phyloP scores from a whole-genome alignment of 2,329 filamentous ascomycete genomes.

The Cladophialophora yegresii region DNA sequence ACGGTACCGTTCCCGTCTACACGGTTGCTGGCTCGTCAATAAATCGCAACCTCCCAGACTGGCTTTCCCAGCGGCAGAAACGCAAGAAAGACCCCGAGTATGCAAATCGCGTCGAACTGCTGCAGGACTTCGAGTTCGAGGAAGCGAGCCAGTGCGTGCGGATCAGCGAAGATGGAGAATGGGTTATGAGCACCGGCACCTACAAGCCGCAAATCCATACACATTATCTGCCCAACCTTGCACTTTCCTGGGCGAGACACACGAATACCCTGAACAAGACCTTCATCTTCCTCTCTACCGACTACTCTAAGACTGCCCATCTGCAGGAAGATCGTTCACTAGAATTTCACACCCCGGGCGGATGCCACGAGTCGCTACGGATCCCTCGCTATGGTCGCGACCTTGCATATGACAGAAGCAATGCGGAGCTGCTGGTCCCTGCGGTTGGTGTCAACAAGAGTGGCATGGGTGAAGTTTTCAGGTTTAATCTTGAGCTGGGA shows the following conservation, averaged over 20 bases:
- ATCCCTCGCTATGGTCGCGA: constrained; percentile 92
- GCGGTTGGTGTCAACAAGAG: constrained; percentile 84
- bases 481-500: constrained; percentile 86
- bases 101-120: constrained; percentile 86
- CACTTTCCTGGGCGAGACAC: constrained; percentile 89
- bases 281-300: constrained; percentile 81
- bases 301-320: constrained; percentile 93
- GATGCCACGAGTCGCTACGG: constrained; percentile 84
- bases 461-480: constrained; percentile 86
- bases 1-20: constrained; percentile 86
- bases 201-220: constrained; percentile 85
- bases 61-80: constrained; percentile 88
- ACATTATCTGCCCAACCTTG: constrained; percentile 91
- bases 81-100: constrained; percentile 91
- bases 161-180: constrained; percentile 92
- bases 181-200: constrained; percentile 88
- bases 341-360: constrained; percentile 88
- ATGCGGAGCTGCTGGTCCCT: constrained; percentile 82
- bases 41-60: constrained; percentile 86
- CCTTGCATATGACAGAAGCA: constrained; percentile 77
- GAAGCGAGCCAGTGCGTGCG: constrained; percentile 89
- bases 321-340: constrained; percentile 87
- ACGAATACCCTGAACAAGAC: constrained; percentile 89
- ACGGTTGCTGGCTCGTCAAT: constrained; percentile 91
- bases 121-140: constrained; percentile 98